Evolutionary conservation across 306 rosid genomes (phyloP), one percentile per base, ranked within the genome.

Genomic region (Quillaja saponaria): DNA sequence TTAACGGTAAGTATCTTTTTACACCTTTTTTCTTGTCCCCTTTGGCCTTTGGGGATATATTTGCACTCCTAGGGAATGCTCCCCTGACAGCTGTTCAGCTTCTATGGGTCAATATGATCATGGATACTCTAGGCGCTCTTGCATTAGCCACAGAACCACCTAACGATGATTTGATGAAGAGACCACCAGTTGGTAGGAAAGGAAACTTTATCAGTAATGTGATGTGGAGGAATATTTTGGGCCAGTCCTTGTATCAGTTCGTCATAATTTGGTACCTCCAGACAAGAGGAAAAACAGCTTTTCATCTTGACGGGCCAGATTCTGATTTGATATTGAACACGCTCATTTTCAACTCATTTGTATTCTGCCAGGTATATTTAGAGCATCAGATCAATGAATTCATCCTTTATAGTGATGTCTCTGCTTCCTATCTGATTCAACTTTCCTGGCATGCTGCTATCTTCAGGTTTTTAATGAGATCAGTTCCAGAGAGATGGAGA

Each of bases 1-100:
- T 79, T 54, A 42, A 56, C 34, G 25, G 13, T 41, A 44, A 40
- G 40, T 48, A 19, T 45, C 40, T 14, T 33, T 49, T 53, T 58
- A 37, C 19, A 0, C 40, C 66, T 13, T 14, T 50, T 19, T 48
- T 25, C 54, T 39, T 5, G 5, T 61, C 34, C 25, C 28, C 63
- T 50, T 69, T 21, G 44, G 19, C 52, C 6, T 39, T 64, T 37
- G 55, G 51, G 47, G 41, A n/a, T 66, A 34, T 58, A 18, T 64
- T 34, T 69, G 34, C 59, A 68, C 51, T 67, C 44, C 56, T 69
- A 92, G 98, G 98, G 69, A 88, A 72, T 58, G 82, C 98, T 74
- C 98, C 96, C 44, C 96, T 92, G 55, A 81, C 98, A n/a, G 98
- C 98, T 28, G 98, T 88, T 74, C 98, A 92, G 78, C 96, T 92